Percentiles rank a stretch among this genome's conserved stretches.
Evolutionary conservation across 495 filamentous ascomycete genomes (phyloP).

Genomic region (Friedmanniomyces simplex): DNA sequence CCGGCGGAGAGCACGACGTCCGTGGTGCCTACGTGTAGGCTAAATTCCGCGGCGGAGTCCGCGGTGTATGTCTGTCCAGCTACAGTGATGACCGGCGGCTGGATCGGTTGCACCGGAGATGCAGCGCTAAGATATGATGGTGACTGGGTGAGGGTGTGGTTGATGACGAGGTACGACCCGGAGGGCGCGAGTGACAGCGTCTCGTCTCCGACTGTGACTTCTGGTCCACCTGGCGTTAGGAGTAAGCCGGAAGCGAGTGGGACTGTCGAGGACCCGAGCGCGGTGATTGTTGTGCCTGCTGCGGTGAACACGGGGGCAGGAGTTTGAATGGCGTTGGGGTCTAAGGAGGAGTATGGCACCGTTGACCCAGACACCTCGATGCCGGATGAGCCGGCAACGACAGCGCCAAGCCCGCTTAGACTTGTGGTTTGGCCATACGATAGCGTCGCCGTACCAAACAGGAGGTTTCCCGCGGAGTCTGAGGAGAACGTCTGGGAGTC

Average conservation of each 20-base stretch:
- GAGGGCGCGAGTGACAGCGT: background rate
- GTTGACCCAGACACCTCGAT: too few species aligned
- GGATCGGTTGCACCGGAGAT: too few species aligned
- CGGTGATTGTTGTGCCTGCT: background rate
- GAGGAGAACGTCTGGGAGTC: background rate
- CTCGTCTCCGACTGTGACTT: background rate
- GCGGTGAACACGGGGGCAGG: background rate
- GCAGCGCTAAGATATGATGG: too few species aligned
- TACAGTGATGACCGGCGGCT: background rate
- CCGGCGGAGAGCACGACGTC: background rate
- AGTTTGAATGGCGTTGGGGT: too few species aligned
- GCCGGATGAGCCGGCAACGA: too few species aligned
- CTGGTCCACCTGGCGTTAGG: background rate
- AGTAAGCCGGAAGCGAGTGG: background rate
- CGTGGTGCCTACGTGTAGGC: background rate
- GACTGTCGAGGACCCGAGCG: background rate
- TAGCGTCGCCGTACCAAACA: background rate
- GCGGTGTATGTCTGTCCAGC: background rate
- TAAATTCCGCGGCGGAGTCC: background rate
- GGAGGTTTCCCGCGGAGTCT: background rate
- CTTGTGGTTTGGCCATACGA: background rate
- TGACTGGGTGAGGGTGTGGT: background rate
- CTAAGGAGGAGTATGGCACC: background rate
- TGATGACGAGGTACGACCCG: background rate
- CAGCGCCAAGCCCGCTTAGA: background rate